Evolutionary conservation across 805 yeast species (phyloP).

Genomic region (Hanseniaspora lindneri): DNA sequence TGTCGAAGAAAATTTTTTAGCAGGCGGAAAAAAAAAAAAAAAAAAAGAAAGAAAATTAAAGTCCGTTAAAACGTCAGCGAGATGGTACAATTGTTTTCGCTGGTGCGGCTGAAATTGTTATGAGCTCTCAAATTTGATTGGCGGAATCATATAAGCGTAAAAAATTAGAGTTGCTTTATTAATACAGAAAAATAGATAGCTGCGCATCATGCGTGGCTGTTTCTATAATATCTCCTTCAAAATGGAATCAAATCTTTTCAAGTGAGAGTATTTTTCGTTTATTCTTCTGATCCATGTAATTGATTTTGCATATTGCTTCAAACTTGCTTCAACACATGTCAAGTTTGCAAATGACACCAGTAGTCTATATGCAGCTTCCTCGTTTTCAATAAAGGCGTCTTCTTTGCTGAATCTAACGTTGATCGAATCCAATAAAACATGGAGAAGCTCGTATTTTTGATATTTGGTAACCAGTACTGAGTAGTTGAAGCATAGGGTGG

Average conservation of each 20-base stretch:
- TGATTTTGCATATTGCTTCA: slow-evolving; percentile 26
- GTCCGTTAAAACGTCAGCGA: not conserved
- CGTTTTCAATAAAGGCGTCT: slow-evolving; percentile 30
- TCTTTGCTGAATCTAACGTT: slow-evolving; percentile 25
- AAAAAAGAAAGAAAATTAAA: not conserved
- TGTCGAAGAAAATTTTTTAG: too few species aligned
- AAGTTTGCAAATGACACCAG: slow-evolving; percentile 54
- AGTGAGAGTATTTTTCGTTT: slow-evolving; percentile 19
- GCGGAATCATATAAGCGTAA: too few species aligned
- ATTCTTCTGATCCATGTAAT: slow-evolving; percentile 25
- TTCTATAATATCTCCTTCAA: slow-evolving; percentile 18
- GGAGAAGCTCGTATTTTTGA: slow-evolving; percentile 25
- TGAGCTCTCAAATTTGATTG: too few species aligned
- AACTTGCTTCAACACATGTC: slow-evolving; percentile 27
- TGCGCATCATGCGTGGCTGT: too few species aligned
- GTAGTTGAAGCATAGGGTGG: slow-evolving; percentile 43
- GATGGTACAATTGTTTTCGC: too few species aligned
- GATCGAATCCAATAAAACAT: slow-evolving; percentile 26
- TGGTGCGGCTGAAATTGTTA: too few species aligned
- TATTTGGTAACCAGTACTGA: slow-evolving; percentile 31
- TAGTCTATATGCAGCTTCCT: slow-evolving; percentile 60
- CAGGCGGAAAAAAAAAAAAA: not conserved
- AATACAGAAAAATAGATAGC: too few species aligned
- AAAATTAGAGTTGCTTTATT: too few species aligned
- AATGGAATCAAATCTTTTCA: slow-evolving; percentile 23